Evolutionary conservation across 495 filamentous ascomycete genomes (phyloP), one percentile per base, ranked within the genome.

Genomic region (Talaromyces thailandensis): DNA sequence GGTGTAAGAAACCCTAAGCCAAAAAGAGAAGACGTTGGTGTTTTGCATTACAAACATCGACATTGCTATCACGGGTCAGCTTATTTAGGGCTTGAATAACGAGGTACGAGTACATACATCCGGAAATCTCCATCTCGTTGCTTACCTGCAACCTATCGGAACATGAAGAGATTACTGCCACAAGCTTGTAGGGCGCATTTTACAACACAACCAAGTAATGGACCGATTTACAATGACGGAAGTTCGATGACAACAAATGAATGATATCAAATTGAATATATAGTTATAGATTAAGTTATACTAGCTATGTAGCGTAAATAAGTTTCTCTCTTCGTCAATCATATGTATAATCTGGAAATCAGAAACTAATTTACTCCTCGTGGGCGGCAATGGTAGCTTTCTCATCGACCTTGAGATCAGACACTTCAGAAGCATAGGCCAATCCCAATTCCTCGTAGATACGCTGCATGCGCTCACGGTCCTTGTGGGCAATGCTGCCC

Each of bases 401-500:
- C 63, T 70, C 65, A 56, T 68, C 68, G 6, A 52, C 40, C 60
- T 69, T 66, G 55, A 73, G 59, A 43, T 73, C 72, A 65, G 69
- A 67, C 35, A 73, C 62, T 25, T 60, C 69, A 62, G 70, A 65
- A 0, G 70, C 64, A 32, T 70, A 70, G 56, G 65, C 64, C 24
- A 73, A 68, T 16, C 73, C 74, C 7, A 76, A 68, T 18, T 64
- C 71, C 4, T 72, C 63, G 51, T 76, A 71, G 26, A 76, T 76
- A 14, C 71, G 68, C 0, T 62, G 56, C 66, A 71, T 76, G 40
- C 68, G 66, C 21, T 64, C 67, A 18, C 65, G 64, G 56, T 78
- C 75, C 1, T 65, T 70, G 7, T 63, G 66, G 1, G 74, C 75
- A 64, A 76, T 64, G 2, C 71, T 72, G n/a, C 53, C 57, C n/a